phyloP scores from a whole-genome alignment of 116 monocot species.

The Phalaenopsis hybrid region DNA sequence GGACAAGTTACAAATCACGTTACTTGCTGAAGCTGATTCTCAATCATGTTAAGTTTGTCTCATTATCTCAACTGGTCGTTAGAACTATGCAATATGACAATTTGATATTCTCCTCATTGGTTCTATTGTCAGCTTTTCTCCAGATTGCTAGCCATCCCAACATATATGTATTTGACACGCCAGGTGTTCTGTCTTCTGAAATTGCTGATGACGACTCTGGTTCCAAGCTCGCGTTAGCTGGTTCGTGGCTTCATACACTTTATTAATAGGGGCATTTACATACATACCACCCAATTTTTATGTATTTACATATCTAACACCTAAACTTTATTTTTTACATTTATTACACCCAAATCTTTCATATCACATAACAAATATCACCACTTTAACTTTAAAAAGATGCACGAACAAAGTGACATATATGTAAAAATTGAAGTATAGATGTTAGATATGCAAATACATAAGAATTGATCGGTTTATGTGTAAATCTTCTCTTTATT shows the following conservation, averaged over 20 bases:
- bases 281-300: too few species aligned
- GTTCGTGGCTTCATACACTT: slow-evolving; percentile 17
- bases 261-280: too few species aligned
- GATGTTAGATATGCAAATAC: too few species aligned
- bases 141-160: slow-evolving; percentile 91
- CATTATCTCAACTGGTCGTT: background rate
- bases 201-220: slow-evolving; percentile 32
- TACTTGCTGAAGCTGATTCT: background rate
- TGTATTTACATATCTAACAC: too few species aligned
- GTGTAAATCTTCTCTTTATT: background rate
- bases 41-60: background rate
- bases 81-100: background rate
- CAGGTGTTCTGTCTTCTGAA: slow-evolving; percentile 57
- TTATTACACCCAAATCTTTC: too few species aligned
- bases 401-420: too few species aligned
- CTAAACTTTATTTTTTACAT: too few species aligned
- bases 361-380: too few species aligned
- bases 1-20: background rate
- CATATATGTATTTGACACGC: slow-evolving; percentile 81
- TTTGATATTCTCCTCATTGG: background rate
- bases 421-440: too few species aligned
- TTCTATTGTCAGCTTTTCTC: background rate
- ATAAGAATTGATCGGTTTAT: too few species aligned
- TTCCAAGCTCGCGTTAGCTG: slow-evolving; percentile 74
- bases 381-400: too few species aligned